Percentiles rank a stretch among this genome's conserved stretches.
These are phyloP conservation scores for Aaosphaeria arxii DNA, from an alignment of 2,329 filamentous ascomycete genomes.

Conservation along the genomic window DNA sequence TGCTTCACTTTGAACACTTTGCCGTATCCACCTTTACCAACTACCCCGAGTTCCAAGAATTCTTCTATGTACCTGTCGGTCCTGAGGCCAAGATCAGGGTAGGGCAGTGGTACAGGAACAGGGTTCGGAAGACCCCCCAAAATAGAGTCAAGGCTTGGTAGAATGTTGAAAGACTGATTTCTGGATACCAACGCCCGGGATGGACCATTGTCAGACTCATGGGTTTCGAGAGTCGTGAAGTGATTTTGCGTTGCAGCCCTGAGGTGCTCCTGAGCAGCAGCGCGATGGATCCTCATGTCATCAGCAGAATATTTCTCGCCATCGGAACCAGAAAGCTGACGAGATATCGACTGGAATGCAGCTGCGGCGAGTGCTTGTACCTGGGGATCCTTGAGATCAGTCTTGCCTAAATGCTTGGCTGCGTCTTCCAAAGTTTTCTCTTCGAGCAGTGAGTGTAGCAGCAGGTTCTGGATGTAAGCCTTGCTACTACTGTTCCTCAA, in stretches of 20 bases:
- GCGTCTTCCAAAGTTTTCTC: constrained; percentile 41
- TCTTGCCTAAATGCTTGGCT: constrained; percentile 32
- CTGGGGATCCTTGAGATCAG: constrained; percentile 28
- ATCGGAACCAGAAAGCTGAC: constrained; percentile 33
- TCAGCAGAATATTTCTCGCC: constrained; percentile 38
- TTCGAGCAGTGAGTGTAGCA: constrained; percentile 47
- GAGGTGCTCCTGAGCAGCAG: constrained; percentile 38
- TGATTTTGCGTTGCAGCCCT: constrained; percentile 25
- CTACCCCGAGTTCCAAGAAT: constrained; percentile 44
- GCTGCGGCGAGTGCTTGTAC: constrained; percentile 34
- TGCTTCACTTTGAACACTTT: constrained; percentile 62
- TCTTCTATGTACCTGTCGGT: constrained; percentile 31
- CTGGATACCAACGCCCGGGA: constrained; percentile 23
- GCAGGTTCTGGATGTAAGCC: constrained; percentile 29
- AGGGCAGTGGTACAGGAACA: constrained; percentile 17
- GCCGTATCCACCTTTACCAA: constrained; percentile 66
- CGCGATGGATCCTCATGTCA: constrained; percentile 31
- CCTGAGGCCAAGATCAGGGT: constrained; percentile 21
- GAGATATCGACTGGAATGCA: constrained; percentile 39
- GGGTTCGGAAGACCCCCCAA: neutral
- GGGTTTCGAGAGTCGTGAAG: constrained; percentile 15
- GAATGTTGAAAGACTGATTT: neutral
- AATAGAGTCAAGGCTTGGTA: constrained; percentile 1
- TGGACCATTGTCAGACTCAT: constrained; percentile 9
- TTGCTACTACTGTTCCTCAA: constrained; percentile 15